Percentiles rank a stretch among this genome's conserved stretches.
Conservation (phyloP, 1,139 yeast species). For the Kodamaea plutei region DNA sequence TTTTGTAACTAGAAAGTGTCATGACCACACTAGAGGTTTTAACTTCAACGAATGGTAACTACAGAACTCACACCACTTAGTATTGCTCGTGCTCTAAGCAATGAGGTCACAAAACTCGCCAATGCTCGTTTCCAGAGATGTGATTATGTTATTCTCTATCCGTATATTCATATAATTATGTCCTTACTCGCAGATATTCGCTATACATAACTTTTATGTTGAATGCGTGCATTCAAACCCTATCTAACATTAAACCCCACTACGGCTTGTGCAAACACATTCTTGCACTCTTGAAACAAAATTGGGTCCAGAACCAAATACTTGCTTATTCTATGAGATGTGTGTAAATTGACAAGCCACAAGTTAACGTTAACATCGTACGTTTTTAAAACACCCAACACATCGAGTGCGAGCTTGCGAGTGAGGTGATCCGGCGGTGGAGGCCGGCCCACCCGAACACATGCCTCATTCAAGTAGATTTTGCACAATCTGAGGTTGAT, state of each 20-base stretch:
- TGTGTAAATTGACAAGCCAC: constrained; percentile 37
- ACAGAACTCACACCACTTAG: too few species aligned
- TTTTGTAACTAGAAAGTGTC: too few species aligned
- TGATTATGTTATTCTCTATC: neutral
- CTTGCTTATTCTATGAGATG: constrained; percentile 28
- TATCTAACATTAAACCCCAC: too few species aligned
- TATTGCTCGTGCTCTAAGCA: neutral
- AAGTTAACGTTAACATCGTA: constrained; percentile 30
- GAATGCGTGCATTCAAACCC: too few species aligned
- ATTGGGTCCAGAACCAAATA: constrained; percentile 27
- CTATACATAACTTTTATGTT: too few species aligned
- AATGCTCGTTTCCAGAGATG: neutral
- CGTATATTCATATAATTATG: neutral
- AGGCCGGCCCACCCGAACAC: constrained; percentile 10
- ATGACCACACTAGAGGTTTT: too few species aligned
- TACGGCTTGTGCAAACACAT: too few species aligned
- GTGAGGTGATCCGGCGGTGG: constrained; percentile 14
- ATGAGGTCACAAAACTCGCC: neutral
- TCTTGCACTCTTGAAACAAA: constrained; percentile 24
- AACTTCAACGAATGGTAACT: too few species aligned
- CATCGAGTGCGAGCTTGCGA: constrained; percentile 31
- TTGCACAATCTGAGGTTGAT: constrained; percentile 31
- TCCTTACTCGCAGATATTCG: too few species aligned
- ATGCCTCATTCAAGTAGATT: constrained; percentile 29
- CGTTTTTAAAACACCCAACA: constrained; percentile 36